Conservation (phyloP, 1,139 yeast species). For the Zhuliangozyma parablackwelliae region DNA sequence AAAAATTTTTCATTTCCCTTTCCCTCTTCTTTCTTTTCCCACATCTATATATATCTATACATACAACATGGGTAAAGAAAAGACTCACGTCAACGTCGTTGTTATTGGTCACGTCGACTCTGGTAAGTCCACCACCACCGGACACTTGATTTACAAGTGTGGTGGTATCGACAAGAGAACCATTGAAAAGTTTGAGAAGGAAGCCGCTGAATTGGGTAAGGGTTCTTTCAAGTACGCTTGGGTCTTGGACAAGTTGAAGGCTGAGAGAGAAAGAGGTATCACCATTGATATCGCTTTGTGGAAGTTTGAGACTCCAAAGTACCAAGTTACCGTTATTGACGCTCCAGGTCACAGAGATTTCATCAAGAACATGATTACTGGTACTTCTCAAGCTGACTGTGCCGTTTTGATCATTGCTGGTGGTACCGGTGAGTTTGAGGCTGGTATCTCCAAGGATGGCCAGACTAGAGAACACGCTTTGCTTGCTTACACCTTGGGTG, state of each 20-base stretch:
- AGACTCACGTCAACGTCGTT: constrained; percentile 98
- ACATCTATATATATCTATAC: background rate
- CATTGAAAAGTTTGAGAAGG: constrained; percentile 97
- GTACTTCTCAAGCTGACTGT: constrained; percentile 91
- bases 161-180: constrained; percentile 96
- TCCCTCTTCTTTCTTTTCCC: background rate
- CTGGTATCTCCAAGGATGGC: constrained; percentile 92
- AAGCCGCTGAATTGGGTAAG: constrained; percentile 97
- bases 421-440: constrained; percentile 93
- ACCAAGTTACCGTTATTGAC: constrained; percentile 88
- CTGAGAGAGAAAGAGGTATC: constrained; percentile 97
- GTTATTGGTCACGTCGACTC: constrained; percentile 99
- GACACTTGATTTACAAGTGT: constrained; percentile 96
- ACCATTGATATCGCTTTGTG: constrained; percentile 91
- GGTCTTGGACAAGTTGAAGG: constrained; percentile 94
- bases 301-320: constrained; percentile 95
- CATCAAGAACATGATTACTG: constrained; percentile 94
- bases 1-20: background rate
- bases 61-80: constrained; percentile 70
- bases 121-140: constrained; percentile 91
- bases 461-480: constrained; percentile 94
- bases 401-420: constrained; percentile 88
- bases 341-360: constrained; percentile 98
- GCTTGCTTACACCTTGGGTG: constrained; percentile 88
- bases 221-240: constrained; percentile 99